Evolutionary conservation across 2,329 filamentous ascomycete genomes (phyloP).

Genomic region (Botrytis fragariae): DNA sequence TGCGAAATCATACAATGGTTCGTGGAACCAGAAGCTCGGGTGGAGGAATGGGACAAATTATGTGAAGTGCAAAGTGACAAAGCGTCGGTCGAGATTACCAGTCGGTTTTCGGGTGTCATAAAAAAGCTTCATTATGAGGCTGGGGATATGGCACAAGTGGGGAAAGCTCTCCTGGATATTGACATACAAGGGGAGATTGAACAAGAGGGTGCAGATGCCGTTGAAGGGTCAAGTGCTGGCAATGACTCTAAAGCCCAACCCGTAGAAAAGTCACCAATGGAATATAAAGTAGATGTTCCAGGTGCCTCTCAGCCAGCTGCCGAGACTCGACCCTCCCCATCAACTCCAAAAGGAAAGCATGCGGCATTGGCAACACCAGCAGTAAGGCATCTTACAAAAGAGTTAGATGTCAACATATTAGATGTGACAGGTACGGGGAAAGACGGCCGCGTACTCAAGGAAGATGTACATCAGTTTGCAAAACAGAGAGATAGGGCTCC

Average conservation of each 20-base stretch:
- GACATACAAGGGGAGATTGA: conserved; percentile 80
- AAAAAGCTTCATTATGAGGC: conserved; percentile 95
- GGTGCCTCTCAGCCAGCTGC: conserved; percentile 12
- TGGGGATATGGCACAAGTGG: conserved; percentile 94
- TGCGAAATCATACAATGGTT: conserved; percentile 99
- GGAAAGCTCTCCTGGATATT: conserved; percentile 91
- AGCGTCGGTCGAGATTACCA: conserved; percentile 87
- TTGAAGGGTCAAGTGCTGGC: conserved; percentile 37
- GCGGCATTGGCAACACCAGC: conserved; percentile 84
- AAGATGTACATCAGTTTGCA: conserved; percentile 77
- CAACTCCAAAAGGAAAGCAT: conserved; percentile 52
- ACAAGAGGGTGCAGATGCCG: conserved; percentile 52
- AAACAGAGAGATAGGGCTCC: conserved; percentile 49
- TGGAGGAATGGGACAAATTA: conserved; percentile 96
- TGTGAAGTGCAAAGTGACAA: conserved; percentile 99
- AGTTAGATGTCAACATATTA: conserved; percentile 72
- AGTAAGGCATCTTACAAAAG: conserved; percentile 82
- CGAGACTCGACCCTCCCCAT: not conserved
- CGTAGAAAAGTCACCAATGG: not conserved
- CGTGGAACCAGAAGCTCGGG: conserved; percentile 88
- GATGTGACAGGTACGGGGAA: conserved; percentile 82
- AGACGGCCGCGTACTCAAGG: conserved; percentile 87
- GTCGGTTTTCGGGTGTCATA: conserved; percentile 89
- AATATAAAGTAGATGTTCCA: conserved; percentile 14
- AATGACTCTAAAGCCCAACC: conserved; percentile 26